Conservation (phyloP, 2,329 filamentous ascomycete genomes). For the Exophiala lecanii-corni region DNA sequence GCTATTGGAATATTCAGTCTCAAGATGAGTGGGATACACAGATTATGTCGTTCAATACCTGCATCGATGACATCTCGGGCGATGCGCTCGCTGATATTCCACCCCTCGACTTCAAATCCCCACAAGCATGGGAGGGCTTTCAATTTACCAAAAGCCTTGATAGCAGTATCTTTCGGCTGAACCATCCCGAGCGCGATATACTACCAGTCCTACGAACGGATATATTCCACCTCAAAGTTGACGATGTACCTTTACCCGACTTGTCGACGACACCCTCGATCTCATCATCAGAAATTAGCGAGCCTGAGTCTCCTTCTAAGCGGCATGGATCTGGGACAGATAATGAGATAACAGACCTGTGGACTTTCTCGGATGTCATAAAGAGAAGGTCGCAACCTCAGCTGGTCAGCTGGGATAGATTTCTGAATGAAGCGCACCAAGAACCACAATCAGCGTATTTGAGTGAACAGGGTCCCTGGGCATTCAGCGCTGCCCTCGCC, state of each 20-base stretch:
- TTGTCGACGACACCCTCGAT: constrained; percentile 11
- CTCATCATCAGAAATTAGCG: constrained; percentile 19
- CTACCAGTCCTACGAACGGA: constrained; percentile 12
- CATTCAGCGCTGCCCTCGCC: constrained; percentile 37
- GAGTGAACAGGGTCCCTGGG: constrained; percentile 38
- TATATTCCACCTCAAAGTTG: constrained; percentile 14
- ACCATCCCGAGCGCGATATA: constrained; percentile 7
- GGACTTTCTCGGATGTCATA: constrained; percentile 31
- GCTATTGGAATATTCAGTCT: no score
- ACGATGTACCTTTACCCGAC: constrained; percentile 15
- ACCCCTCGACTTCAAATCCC: neutral
- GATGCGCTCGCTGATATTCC: constrained; percentile 4
- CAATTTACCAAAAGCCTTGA: constrained; percentile 18
- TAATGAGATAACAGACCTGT: constrained; percentile 31
- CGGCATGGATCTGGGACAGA: constrained; percentile 23
- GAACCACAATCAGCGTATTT: constrained; percentile 38
- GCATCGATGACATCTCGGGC: constrained; percentile 10
- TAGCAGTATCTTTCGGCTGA: constrained; percentile 19
- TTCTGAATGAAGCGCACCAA: constrained; percentile 30
- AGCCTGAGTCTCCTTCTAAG: constrained; percentile 3
- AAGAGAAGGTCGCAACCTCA: constrained; percentile 13
- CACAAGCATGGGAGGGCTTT: constrained; percentile 22
- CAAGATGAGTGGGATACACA: no score
- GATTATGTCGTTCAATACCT: constrained; percentile 10
- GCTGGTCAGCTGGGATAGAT: constrained; percentile 40